Evolutionary conservation across 2,329 filamentous ascomycete species (phyloP).

Genomic region (Exophiala alcalophila): DNA sequence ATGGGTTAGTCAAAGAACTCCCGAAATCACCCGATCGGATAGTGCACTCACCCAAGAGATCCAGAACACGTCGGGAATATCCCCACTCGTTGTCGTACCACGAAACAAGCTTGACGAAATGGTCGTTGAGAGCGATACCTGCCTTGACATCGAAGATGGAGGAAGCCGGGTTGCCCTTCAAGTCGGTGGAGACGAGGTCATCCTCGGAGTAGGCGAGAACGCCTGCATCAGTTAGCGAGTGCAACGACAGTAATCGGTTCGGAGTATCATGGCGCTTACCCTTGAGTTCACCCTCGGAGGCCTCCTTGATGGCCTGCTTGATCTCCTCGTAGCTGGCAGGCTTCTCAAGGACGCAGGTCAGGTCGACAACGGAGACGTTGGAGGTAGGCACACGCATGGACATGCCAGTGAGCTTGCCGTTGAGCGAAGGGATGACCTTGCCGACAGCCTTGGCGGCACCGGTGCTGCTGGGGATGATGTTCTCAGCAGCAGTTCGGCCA

Average conservation of each 20-base stretch:
- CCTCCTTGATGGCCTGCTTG: constrained; percentile 86
- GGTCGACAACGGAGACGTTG: constrained; percentile 98
- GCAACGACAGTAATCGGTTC: too few relatives aligned
- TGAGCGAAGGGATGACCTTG: constrained; percentile 97
- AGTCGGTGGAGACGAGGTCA: constrained; percentile 87
- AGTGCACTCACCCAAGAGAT: constrained; percentile 57
- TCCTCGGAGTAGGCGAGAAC: constrained; percentile 96
- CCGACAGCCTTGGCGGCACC: constrained; percentile 99
- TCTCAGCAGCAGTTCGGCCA: constrained; percentile 96
- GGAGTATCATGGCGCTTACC: constrained; percentile 62
- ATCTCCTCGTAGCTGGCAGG: constrained; percentile 71
- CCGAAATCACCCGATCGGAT: constrained; percentile 16
- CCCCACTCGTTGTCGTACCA: constrained; percentile 99
- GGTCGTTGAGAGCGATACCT: constrained; percentile 95
- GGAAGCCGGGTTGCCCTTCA: constrained; percentile 88
- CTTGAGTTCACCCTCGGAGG: constrained; percentile 79
- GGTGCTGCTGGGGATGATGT: constrained; percentile 99
- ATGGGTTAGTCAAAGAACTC: constrained; percentile 31
- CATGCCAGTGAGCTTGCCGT: constrained; percentile 99
- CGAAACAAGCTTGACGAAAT: constrained; percentile 97
- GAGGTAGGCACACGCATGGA: constrained; percentile 97
- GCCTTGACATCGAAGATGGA: constrained; percentile 99
- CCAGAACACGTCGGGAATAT: constrained; percentile 92
- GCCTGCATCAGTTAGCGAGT: constrained; percentile 55
- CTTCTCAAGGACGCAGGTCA: constrained; percentile 94